These are phyloP conservation scores for Dissophora ornata DNA, from an alignment of 192 early-diverging fungal genomes.

Conservation along the genomic window DNA sequence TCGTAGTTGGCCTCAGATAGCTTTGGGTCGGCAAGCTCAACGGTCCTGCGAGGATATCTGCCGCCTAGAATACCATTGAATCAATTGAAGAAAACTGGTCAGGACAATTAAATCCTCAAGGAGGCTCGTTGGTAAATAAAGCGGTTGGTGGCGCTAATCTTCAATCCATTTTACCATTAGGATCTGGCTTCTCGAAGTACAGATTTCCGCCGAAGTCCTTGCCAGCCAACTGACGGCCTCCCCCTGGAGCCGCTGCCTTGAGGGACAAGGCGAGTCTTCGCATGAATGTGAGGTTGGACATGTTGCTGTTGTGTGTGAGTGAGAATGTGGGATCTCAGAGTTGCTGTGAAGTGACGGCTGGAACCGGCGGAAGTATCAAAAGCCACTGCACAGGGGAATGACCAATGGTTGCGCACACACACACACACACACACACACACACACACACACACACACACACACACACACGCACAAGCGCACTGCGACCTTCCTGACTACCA, in stretches of 20 bases:
- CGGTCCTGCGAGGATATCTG: constrained; percentile 41
- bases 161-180: constrained; percentile 30
- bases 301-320: not conserved
- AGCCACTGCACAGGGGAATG: too few relatives aligned
- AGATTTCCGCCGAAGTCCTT: constrained; percentile 47
- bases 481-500: too few relatives aligned
- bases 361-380: too few relatives aligned
- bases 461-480: too few relatives aligned
- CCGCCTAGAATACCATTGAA: constrained; percentile 21
- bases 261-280: constrained; percentile 30
- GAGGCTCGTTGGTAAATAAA: not conserved
- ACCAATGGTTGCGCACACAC: too few relatives aligned
- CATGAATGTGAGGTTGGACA: constrained; percentile 37
- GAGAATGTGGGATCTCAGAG: too few relatives aligned
- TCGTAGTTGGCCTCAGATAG: constrained; percentile 49
- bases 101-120: not conserved
- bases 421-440: too few relatives aligned
- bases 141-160: not conserved
- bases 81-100: not conserved
- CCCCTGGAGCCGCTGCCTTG: constrained; percentile 34
- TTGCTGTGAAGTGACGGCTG: too few relatives aligned
- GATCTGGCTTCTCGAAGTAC: constrained; percentile 53
- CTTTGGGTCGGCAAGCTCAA: constrained; percentile 35
- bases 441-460: too few relatives aligned
- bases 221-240: constrained; percentile 34